Evolutionary conservation across 495 filamentous ascomycete species (phyloP).

Genomic region (Lophium mytilinum): DNA sequence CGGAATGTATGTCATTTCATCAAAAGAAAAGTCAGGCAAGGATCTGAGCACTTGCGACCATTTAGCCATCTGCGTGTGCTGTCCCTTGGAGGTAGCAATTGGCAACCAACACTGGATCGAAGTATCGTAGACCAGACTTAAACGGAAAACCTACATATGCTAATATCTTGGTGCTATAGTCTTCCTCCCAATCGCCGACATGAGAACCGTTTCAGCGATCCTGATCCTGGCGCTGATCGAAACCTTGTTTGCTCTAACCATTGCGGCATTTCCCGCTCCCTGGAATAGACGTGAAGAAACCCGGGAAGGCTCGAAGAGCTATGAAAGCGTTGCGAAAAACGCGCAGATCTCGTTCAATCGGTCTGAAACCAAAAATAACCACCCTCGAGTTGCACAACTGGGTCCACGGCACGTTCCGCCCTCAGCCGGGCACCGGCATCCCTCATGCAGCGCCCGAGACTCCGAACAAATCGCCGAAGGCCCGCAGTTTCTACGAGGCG

Average conservation of each 20-base stretch:
- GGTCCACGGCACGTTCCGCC: neutral
- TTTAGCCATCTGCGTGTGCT: too few species aligned
- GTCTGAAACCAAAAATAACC: neutral
- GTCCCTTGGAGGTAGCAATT: too few species aligned
- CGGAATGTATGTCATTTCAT: too few species aligned
- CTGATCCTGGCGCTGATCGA: neutral
- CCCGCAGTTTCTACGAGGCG: constrained; percentile 14
- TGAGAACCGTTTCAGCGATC: too few species aligned
- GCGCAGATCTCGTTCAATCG: neutral
- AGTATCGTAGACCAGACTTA: too few species aligned
- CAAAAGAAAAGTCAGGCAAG: too few species aligned
- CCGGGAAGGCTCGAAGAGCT: neutral
- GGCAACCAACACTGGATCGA: too few species aligned
- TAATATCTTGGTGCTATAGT: too few species aligned
- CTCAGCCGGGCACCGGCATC: neutral
- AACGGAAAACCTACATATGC: too few species aligned
- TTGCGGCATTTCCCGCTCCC: neutral
- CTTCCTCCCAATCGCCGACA: too few species aligned
- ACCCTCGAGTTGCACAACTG: neutral
- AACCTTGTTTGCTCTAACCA: neutral
- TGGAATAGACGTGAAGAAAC: neutral
- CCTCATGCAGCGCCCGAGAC: neutral
- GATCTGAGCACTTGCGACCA: too few species aligned
- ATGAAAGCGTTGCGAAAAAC: neutral
- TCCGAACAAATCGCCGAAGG: neutral